Evolutionary conservation across 78 protist species (phyloP).

Genomic region (Neovahlkampfia damariscottae): DNA sequence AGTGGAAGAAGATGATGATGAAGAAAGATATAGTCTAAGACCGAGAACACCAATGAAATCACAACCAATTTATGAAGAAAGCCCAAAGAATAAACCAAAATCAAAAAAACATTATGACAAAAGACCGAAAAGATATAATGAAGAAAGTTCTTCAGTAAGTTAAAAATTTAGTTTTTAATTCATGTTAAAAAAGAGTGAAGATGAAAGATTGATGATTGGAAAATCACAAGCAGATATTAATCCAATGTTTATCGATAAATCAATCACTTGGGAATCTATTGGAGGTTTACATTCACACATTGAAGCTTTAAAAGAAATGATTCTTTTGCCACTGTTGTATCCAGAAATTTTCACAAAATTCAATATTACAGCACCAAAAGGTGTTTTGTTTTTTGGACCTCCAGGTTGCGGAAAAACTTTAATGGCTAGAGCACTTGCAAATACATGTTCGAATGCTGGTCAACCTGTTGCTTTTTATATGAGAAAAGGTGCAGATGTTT

Average conservation of each 20-base stretch:
- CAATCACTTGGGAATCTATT: background rate
- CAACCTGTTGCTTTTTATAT: conserved; percentile 76
- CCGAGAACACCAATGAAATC: too few relatives aligned
- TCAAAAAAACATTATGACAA: too few relatives aligned
- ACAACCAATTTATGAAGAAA: too few relatives aligned
- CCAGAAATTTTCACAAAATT: conserved; percentile 20
- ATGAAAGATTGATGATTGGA: too few relatives aligned
- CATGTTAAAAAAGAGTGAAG: too few relatives aligned
- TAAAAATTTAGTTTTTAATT: too few relatives aligned
- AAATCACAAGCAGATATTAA: conserved; percentile 5
- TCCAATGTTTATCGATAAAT: conserved; percentile 1
- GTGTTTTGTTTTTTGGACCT: conserved; percentile 51
- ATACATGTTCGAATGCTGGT: background rate
- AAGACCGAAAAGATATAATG: too few relatives aligned
- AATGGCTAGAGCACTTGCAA: conserved; percentile 18
- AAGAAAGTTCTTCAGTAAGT: too few relatives aligned
- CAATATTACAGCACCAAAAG: conserved; percentile 22
- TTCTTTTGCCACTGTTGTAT: conserved; percentile 29
- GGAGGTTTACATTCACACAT: conserved; percentile 4
- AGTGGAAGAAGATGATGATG: too few relatives aligned
- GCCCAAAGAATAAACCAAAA: too few relatives aligned
- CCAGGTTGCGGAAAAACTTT: conserved; percentile 47
- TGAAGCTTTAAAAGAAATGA: conserved; percentile 33
- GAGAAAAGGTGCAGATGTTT: conserved; percentile 83
- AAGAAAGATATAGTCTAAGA: too few relatives aligned